Base-by-base conservation (phyloP, 1,284 basidiomycete genomes). In the Malassezia psittaci region DNA sequence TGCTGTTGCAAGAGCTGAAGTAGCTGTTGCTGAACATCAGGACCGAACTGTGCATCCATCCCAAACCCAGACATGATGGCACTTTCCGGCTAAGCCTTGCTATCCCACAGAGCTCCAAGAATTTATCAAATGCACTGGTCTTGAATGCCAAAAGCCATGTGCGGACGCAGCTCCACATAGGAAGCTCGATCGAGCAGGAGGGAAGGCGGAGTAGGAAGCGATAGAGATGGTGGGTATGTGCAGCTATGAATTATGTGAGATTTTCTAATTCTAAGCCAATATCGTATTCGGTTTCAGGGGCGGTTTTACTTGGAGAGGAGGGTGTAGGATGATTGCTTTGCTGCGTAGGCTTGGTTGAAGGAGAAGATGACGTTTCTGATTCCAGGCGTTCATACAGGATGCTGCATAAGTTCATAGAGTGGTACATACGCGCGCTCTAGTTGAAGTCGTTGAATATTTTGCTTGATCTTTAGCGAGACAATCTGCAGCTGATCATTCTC, bases 401-500 rank as follows among this genome's bases (percentile, higher is more conserved):
- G n/a, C 61, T 63, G 41, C 24, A 1, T 15, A 43, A 15, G 29
- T 16, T 40, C 24, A 7, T 29, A 3, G 7, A 29, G 52, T 46
- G 44, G 57, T 53, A 83, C 87, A 78, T 68, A 90, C 88, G 88
- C 86, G 78, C 88, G 79, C 75, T 91, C 88, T 56, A 91, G 79
- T 73, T 87, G 85, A 81, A 90, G 84, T 41, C 88, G 81, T 73
- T 89, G 87, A 52, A 91, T 88, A 68, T 83, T 86, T 65, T 85
- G 83, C 76, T 87, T 90, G 44, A 87, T 83, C 66, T 85, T 80
- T 18, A 88, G 78, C 40, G 89, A 82, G 76, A 86, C 86, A 78
- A 85, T 82, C 66, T 86, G 82, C 54, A 90, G 80, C 77, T 84
- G 87, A 79, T 90, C 88, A 76, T 90, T 90, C 76, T 89, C 87